A percentile compares a stretch with the other conserved stretches of the same genome.
phyloP scores from a whole-genome alignment of 768 basidiomycete genomes.

The Leccinum subgranulosum region DNA sequence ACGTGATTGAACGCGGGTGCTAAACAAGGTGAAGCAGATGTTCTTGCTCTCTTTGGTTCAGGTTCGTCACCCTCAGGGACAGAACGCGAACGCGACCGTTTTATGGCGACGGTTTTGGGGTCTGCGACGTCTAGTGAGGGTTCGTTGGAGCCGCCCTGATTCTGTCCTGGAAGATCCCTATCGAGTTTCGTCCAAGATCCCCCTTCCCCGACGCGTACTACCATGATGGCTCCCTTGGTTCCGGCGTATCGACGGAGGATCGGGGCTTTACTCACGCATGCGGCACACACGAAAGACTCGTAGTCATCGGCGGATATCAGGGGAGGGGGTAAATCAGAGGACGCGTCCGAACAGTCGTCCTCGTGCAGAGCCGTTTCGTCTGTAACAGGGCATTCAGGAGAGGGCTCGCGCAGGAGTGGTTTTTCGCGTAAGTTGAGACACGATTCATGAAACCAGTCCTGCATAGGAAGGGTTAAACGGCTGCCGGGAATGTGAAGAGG shows the following conservation, averaged over 20 bases:
- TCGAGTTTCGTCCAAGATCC: slow-evolving; percentile 55
- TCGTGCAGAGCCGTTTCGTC: slow-evolving; percentile 24
- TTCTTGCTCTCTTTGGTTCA: slow-evolving; percentile 42
- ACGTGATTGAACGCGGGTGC: slow-evolving; percentile 49
- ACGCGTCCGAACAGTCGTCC: slow-evolving; percentile 58
- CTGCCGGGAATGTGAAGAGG: no score
- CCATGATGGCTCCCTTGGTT: slow-evolving; percentile 63
- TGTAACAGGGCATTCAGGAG: slow-evolving; percentile 20
- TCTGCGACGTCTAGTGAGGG: slow-evolving; percentile 27
- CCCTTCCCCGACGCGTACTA: slow-evolving; percentile 47
- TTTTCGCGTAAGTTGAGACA: slow-evolving; percentile 77
- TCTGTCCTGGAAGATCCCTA: slow-evolving; percentile 13
- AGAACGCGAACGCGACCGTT: slow-evolving; percentile 41
- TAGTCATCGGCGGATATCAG: slow-evolving; percentile 68
- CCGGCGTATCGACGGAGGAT: slow-evolving; percentile 64
- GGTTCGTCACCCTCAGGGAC: slow-evolving; percentile 30
- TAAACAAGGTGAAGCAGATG: slow-evolving; percentile 45
- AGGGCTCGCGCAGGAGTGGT: slow-evolving; percentile 46
- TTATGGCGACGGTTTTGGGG: slow-evolving; percentile 25
- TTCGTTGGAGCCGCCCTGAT: slow-evolving; percentile 4
- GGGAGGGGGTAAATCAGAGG: slow-evolving; percentile 63
- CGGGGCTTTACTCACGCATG: slow-evolving; percentile 57
- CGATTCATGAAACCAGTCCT: slow-evolving; percentile 85
- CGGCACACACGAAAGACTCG: slow-evolving; percentile 69
- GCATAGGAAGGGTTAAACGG: no score